phyloP scores from a whole-genome alignment of 495 filamentous ascomycete genomes.

The Talaromyces borbonicus region DNA sequence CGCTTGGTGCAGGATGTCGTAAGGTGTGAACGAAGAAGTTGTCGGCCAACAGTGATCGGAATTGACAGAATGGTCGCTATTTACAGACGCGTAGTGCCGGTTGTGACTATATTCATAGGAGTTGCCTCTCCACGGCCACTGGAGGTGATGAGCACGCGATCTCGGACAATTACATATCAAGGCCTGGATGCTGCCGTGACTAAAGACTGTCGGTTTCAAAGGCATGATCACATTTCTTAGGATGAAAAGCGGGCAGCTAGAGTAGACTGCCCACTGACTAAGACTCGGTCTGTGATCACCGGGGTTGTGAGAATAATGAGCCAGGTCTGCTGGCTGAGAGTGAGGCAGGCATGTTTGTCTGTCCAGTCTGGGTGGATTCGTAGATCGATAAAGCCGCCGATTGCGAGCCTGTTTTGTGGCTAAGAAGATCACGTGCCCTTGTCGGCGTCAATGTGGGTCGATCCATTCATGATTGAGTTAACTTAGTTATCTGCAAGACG shows the following conservation, averaged over 20 bases:
- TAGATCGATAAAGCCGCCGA: not conserved
- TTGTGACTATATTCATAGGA: conserved; percentile 4
- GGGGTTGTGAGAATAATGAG: too few species aligned
- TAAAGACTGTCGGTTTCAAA: conserved; percentile 20
- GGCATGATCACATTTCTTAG: conserved; percentile 30
- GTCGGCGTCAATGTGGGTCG: not conserved
- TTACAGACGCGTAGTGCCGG: conserved; percentile 24
- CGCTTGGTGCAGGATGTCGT: conserved; percentile 70
- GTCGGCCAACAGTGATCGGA: conserved; percentile 29
- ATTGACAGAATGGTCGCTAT: conserved; percentile 1
- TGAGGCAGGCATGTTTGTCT: too few species aligned
- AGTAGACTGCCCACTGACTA: conserved; percentile 7
- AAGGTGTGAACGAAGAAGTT: conserved; percentile 54
- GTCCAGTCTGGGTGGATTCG: too few species aligned
- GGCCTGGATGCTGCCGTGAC: conserved; percentile 17
- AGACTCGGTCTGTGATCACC: too few species aligned
- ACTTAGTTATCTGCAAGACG: too few species aligned
- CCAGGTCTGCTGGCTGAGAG: too few species aligned
- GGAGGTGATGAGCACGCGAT: conserved; percentile 6
- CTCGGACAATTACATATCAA: conserved; percentile 19
- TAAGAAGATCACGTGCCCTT: not conserved
- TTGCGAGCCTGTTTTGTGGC: not conserved
- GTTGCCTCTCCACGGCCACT: not conserved
- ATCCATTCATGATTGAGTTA: not conserved
- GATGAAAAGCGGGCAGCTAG: not conserved